Conservation (phyloP, 108 stramenopile species). For the Cyclostephanos tholiformis region DNA sequence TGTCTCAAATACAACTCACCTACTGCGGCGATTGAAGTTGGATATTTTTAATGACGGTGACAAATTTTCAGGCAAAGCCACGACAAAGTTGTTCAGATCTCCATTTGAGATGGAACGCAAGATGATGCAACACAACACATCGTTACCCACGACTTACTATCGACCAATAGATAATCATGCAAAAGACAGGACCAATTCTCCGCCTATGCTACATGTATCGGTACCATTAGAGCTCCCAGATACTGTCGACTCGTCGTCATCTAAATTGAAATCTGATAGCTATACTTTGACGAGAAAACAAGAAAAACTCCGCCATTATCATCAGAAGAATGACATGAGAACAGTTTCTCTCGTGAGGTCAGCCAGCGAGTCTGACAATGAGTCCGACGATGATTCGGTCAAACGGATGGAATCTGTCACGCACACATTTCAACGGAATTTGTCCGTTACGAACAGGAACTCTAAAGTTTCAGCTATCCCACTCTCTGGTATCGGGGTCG, state of each 20-base stretch:
- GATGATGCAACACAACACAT: neutral
- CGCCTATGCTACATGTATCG: neutral
- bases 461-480: neutral
- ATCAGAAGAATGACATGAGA: neutral
- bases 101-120: neutral
- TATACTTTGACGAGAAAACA: neutral
- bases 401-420: constrained; percentile 13
- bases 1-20: neutral
- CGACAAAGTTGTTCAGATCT: neutral
- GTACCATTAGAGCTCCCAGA: neutral
- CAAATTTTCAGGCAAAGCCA: neutral
- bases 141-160: constrained; percentile 4
- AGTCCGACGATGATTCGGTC: constrained; percentile 10
- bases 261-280: neutral
- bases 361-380: neutral
- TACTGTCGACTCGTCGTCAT: neutral
- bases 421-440: constrained; percentile 10
- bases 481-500: constrained; percentile 9
- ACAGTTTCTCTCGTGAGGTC: neutral
- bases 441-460: neutral
- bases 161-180: constrained; percentile 6
- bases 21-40: constrained; percentile 1
- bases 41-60: neutral
- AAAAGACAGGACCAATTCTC: neutral
- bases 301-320: neutral